phyloP scores from a whole-genome alignment of 345 rosid genomes.

The Linum usitatissimum region DNA sequence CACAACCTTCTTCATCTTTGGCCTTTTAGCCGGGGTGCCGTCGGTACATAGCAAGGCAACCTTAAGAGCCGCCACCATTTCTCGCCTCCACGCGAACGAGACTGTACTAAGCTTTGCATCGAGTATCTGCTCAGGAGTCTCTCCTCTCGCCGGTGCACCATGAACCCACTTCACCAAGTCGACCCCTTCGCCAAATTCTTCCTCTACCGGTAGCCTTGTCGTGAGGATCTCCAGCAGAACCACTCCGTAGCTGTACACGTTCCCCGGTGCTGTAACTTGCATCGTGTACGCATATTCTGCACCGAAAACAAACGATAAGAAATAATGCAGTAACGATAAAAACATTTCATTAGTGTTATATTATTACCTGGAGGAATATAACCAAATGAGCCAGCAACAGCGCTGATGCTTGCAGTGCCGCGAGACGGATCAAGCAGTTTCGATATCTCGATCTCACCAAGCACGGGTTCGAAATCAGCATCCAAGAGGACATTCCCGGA shows the following conservation, averaged over 20 bases:
- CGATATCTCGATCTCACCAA: constrained; percentile 29
- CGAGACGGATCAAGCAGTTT: constrained; percentile 27
- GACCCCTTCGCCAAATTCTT: constrained; percentile 45
- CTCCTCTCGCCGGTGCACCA: constrained; percentile 27
- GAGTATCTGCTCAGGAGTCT: constrained; percentile 32
- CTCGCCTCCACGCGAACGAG: constrained; percentile 85
- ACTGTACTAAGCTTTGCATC: constrained; percentile 29
- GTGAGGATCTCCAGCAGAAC: constrained; percentile 27
- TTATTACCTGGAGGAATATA: constrained; percentile 26
- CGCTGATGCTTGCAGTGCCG: constrained; percentile 32
- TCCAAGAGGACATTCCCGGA: constrained; percentile 25
- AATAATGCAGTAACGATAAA: not conserved
- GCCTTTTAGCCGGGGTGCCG: constrained; percentile 24
- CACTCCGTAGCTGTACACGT: constrained; percentile 28
- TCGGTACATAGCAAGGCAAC: constrained; percentile 28
- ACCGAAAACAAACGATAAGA: not conserved
- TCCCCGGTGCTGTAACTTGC: constrained; percentile 33
- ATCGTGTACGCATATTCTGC: constrained; percentile 29
- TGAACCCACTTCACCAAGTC: constrained; percentile 33
- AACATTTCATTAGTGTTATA: not conserved
- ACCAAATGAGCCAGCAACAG: constrained; percentile 33
- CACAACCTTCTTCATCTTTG: constrained; percentile 27
- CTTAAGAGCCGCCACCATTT: constrained; percentile 80
- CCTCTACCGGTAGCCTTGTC: constrained; percentile 37
- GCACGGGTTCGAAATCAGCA: constrained; percentile 20